Base-by-base conservation (phyloP, 2,329 filamentous ascomycete genomes). In the Sporothrix brasiliensis region DNA sequence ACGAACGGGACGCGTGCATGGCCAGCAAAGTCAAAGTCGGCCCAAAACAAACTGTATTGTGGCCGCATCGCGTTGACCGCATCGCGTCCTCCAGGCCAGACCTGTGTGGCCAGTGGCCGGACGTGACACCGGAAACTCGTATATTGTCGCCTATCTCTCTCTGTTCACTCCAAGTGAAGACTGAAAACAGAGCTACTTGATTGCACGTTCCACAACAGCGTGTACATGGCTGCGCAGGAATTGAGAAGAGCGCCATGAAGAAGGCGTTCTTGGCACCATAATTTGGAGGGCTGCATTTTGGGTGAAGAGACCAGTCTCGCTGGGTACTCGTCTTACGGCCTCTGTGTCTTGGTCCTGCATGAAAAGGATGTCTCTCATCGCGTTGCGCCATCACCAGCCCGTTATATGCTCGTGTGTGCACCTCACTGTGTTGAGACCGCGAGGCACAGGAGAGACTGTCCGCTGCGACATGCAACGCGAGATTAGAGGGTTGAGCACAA, bases 51-150 rank as follows among this genome's bases (percentile, higher is more conserved):
- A 61, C 11, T 44, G n/a, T 4, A 61, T 44, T 11, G n/a, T 27
- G 39, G 39, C 39, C 58, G 58, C 58, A 47, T 61, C 39, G 39
- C 6, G 58, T 39, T 24, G 58, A 24, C 58, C 58, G 39, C 58
- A 47, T 61, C 58, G 58, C 58, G 34, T 61, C 39, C 58, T 24
- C n/a, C n/a, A 16, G 56, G 34, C 56, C 56, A 47, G 21, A n/a
- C 39, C 39, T 44, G 58, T 7, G 7, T 19, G 47, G 39, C 58
- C 58, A 16, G 4, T 24, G 30, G 6, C 44, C 61, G 61, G 61
- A 66, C 61, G 61, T 66, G 47, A 66, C 61, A 66, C 61, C 47
- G 61, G 47, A 66, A 41, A 21, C 47, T 50, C 60, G 50, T 65
- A 41, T 65, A 65, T n/a, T 65, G 24, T 49, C 13, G 19, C 44